Conservation (phyloP, 2,329 filamentous ascomycete species). For the Mycosphaerella sp. region DNA sequence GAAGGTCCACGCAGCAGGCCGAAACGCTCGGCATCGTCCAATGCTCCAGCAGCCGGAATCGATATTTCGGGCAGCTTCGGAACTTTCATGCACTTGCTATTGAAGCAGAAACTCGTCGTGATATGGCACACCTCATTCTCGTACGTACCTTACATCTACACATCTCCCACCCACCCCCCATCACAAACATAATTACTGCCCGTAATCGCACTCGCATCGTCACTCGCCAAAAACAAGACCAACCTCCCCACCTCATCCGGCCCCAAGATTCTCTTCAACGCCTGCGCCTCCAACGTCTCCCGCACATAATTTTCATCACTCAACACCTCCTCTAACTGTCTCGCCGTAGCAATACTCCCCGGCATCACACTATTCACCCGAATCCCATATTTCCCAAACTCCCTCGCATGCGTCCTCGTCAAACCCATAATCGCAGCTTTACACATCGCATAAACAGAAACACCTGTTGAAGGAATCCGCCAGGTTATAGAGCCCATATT, state of each 20-base stretch:
- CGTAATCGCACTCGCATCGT: constrained; percentile 30
- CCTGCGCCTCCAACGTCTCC: constrained; percentile 29
- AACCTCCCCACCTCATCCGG: constrained; percentile 30
- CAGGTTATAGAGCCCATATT: constrained; percentile 28
- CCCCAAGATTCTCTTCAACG: constrained; percentile 28
- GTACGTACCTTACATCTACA: no score
- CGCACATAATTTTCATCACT: constrained; percentile 27
- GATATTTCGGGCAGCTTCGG: no score
- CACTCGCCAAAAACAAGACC: constrained; percentile 31
- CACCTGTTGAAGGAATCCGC: constrained; percentile 26
- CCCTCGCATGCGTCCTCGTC: constrained; percentile 28
- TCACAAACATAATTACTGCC: constrained; percentile 32
- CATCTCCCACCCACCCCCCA: constrained; percentile 30
- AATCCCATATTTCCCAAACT: constrained; percentile 27
- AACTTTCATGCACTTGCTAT: no score
- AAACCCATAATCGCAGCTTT: constrained; percentile 30
- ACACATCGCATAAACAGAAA: constrained; percentile 27
- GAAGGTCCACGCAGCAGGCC: no score
- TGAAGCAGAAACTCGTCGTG: no score
- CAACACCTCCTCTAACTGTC: constrained; percentile 31
- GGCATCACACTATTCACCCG: constrained; percentile 32
- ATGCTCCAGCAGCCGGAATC: no score
- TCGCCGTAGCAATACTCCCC: constrained; percentile 30
- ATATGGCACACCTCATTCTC: no score
- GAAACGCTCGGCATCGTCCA: no score